Evolutionary conservation across 306 rosid genomes (phyloP).

Genomic region (Quercus mongolica): DNA sequence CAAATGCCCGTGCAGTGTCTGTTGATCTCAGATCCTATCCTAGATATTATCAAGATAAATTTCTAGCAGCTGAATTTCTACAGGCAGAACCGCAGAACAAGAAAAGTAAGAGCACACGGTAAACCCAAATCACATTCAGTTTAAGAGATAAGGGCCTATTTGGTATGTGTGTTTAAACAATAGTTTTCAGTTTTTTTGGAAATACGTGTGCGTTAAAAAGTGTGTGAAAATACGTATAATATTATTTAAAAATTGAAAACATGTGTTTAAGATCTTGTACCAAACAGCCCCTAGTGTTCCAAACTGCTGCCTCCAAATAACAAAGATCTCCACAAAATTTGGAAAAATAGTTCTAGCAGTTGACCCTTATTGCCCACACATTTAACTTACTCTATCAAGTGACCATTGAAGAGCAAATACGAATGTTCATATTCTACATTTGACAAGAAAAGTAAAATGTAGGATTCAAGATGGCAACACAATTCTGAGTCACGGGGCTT

Average conservation of each 20-base stretch:
- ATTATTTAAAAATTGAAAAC: too few relatives aligned
- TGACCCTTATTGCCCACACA: slow-evolving; percentile 11
- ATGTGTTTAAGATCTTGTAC: too few relatives aligned
- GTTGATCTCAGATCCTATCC: too few relatives aligned
- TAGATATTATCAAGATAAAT: not conserved
- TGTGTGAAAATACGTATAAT: too few relatives aligned
- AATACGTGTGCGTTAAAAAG: too few relatives aligned
- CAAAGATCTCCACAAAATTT: slow-evolving; percentile 12
- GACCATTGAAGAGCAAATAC: not conserved
- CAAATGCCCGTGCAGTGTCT: too few relatives aligned
- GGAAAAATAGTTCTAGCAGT: slow-evolving; percentile 13
- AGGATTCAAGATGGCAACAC: not conserved
- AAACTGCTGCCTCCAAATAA: not conserved
- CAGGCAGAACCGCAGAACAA: not conserved
- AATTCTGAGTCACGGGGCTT: slow-evolving; percentile 31
- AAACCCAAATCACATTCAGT: not conserved
- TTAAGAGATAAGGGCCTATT: not conserved
- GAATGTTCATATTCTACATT: not conserved
- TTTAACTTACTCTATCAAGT: slow-evolving; percentile 12
- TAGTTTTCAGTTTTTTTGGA: too few relatives aligned
- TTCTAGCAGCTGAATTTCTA: not conserved
- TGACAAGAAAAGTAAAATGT: not conserved
- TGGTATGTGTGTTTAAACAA: too few relatives aligned
- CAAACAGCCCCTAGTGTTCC: not conserved
- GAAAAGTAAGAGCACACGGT: not conserved